Base-by-base conservation (phyloP, 2,329 filamentous ascomycete genomes). In the Botrytis byssoidea region DNA sequence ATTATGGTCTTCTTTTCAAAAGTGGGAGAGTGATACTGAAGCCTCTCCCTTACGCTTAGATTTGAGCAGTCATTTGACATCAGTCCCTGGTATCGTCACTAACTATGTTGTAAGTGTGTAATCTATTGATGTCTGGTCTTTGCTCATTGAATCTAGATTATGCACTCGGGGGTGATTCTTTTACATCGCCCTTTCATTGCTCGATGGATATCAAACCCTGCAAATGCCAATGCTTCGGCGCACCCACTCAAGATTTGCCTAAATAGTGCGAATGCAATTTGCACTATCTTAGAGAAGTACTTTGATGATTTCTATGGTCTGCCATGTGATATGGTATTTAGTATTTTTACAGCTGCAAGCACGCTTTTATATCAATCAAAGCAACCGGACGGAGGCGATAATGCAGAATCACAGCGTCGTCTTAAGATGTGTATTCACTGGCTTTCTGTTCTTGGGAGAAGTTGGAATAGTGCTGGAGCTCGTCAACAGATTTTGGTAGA, bases 281-380 rank as follows among this genome's bases (percentile, higher is more conserved):
- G 79, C 60, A 40, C 74, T 16, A 76, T 79, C 5, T 51, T 80
- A 16, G 79, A 81, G 65, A 79, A 78, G 59, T 79, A 81, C 51
- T 74, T 79, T 16, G 78, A 79, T 66, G 75, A 76, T 18, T 67
- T 79, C 8, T 59, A 76, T 16, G 77, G 77, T n/a, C 70, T 79
- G 35, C 79, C 79, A 61, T 81, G 79, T 71, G 79, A 81, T 64
- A 79, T 79, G 75, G 76, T 81, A 2, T 81, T 79, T 61, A 78
- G 77, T 59, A 78, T 81, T 4, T 81, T 81, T 60, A 78, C 76
- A 51, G 77, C 79, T 9, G 79, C 79, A 60, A 80, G 78, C 57
- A 79, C 76, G 29, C 48, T 81, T 5, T 57, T 80, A 10, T 77
- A 80, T 67, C 75, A 79, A 29, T 75, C 74, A 4, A 79, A 79